Percentiles rank a stretch among this genome's conserved stretches.
These are phyloP conservation scores for Sporothrix globosa DNA, from an alignment of 2,329 filamentous ascomycete species.

Conservation along the genomic window DNA sequence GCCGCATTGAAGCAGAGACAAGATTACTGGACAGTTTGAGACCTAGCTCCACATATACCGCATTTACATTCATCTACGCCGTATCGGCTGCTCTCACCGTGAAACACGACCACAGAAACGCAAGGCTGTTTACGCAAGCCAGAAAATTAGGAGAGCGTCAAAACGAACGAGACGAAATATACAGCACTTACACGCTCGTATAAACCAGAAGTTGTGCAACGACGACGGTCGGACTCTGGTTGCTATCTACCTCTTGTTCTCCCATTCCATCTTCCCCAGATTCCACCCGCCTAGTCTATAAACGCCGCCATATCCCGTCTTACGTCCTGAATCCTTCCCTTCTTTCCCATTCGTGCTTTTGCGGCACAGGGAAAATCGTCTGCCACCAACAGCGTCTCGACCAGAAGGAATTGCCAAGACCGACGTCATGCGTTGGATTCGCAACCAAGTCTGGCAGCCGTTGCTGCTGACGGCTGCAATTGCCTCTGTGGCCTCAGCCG, in stretches of 20 bases:
- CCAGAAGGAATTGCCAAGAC: background rate
- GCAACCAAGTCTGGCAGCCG: constrained; percentile 19
- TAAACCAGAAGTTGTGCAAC: background rate
- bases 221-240: background rate
- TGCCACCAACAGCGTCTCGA: background rate
- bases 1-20: constrained; percentile 1
- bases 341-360: background rate
- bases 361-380: background rate
- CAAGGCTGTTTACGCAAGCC: constrained; percentile 1
- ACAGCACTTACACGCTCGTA: constrained; percentile 3
- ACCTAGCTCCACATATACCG: background rate
- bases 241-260: background rate
- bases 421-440: constrained; percentile 31
- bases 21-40: background rate
- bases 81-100: constrained; percentile 6
- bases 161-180: background rate
- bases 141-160: background rate
- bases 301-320: constrained; percentile 8
- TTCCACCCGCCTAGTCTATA: background rate
- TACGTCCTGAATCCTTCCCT: background rate
- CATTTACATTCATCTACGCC: background rate
- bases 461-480: constrained; percentile 27
- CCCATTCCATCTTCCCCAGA: background rate
- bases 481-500: constrained; percentile 29
- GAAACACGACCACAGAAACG: constrained; percentile 5